Conservation (phyloP, 2,329 filamentous ascomycete species). For the Decorospora gaudefroyi region DNA sequence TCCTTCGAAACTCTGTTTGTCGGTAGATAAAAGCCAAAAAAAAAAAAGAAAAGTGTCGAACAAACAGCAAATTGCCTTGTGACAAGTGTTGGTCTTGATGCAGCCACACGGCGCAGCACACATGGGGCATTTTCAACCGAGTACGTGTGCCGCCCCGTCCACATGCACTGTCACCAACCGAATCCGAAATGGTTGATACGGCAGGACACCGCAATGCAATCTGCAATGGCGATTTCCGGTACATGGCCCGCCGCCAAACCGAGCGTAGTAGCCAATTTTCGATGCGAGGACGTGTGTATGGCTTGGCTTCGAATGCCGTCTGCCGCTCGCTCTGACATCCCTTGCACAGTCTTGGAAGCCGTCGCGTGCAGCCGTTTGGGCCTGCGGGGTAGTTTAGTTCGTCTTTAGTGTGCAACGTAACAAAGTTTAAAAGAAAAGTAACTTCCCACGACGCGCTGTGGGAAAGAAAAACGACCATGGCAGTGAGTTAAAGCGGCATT, state of each 20-base stretch:
- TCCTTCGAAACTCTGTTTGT: too few species aligned
- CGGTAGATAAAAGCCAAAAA: too few species aligned
- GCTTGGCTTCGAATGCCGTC: slow-evolving; percentile 16
- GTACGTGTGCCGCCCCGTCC: slow-evolving; percentile 3
- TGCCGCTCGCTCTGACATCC: slow-evolving; percentile 9
- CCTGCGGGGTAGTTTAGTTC: slow-evolving; percentile 15
- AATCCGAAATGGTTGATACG: too few species aligned
- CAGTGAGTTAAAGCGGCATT: slow-evolving; percentile 15
- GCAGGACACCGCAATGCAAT: too few species aligned
- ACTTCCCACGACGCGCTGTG: slow-evolving; percentile 2
- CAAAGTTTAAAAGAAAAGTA: slow-evolving; percentile 14
- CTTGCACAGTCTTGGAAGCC: slow-evolving; percentile 9
- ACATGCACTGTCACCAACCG: too few species aligned
- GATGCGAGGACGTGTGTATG: too few species aligned
- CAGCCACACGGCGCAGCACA: slow-evolving; percentile 17
- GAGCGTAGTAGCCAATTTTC: slow-evolving; percentile 9
- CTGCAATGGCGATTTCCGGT: slow-evolving; percentile 16
- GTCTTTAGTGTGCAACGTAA: slow-evolving; percentile 16
- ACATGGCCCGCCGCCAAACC: slow-evolving; percentile 15
- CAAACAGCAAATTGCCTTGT: slow-evolving; percentile 1
- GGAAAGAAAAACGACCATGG: slow-evolving; percentile 2
- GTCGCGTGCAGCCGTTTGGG: slow-evolving; percentile 5
- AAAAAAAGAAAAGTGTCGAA: too few species aligned
- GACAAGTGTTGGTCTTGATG: slow-evolving; percentile 13
- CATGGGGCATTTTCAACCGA: slow-evolving; percentile 9